Conservation (phyloP, 1,284 basidiomycete species). For the Cutaneotrichosporon curvatum region DNA sequence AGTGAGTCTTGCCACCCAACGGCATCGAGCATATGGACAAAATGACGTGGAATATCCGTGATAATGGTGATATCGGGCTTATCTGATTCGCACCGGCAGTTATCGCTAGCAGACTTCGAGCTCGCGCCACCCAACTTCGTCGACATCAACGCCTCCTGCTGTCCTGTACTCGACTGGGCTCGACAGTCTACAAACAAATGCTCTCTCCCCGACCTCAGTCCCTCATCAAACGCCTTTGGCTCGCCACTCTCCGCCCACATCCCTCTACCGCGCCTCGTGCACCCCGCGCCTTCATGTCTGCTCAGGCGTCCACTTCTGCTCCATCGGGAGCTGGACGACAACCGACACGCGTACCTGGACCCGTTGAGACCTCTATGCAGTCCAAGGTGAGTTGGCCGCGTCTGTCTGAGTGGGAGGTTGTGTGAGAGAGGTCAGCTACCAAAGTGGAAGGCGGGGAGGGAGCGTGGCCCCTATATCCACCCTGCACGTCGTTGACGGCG, state of each 20-base stretch:
- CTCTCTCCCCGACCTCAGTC: constrained; percentile 19
- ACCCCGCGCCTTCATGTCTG: background rate
- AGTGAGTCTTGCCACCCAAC: constrained; percentile 1
- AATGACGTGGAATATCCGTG: constrained; percentile 2
- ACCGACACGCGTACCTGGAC: constrained; percentile 37
- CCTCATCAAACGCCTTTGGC: constrained; percentile 20
- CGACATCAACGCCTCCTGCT: no score
- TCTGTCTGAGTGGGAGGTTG: background rate
- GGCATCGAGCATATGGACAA: background rate
- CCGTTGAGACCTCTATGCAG: constrained; percentile 42
- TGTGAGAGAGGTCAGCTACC: no score
- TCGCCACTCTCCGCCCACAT: constrained; percentile 14
- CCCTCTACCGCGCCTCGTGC: background rate
- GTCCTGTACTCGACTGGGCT: no score
- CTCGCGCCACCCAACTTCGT: background rate
- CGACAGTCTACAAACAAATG: constrained; percentile 1
- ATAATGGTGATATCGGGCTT: no score
- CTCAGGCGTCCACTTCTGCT: constrained; percentile 5
- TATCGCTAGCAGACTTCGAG: no score
- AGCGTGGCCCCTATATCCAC: no score
- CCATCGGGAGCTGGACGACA: constrained; percentile 6
- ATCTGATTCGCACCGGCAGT: no score
- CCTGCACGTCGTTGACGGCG: no score
- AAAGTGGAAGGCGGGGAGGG: background rate
- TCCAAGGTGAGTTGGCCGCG: constrained; percentile 29